A percentile compares a stretch with the other conserved stretches of the same genome.
These are phyloP conservation scores for Cucurbita maxima DNA, from an alignment of 306 rosid genomes.

Conservation along the genomic window DNA sequence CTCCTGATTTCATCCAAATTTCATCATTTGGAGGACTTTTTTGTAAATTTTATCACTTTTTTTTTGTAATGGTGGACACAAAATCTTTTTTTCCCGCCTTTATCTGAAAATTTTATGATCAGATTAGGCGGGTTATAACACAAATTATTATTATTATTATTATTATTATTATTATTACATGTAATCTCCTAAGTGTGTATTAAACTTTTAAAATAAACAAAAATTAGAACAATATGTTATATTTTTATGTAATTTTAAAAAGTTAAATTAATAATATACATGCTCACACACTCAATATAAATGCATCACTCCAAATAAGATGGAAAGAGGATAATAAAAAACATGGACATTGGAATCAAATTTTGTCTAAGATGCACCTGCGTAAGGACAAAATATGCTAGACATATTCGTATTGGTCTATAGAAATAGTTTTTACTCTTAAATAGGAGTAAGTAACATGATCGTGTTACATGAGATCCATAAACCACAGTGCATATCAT, in stretches of 20 bases:
- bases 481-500: too few relatives aligned
- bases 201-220: background rate
- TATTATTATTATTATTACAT: too few relatives aligned
- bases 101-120: background rate
- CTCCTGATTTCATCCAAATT: slow-evolving; percentile 13
- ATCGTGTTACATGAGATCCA: too few relatives aligned
- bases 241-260: too few relatives aligned
- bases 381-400: too few relatives aligned
- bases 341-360: background rate
- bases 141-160: background rate
- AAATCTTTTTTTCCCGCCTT: background rate
- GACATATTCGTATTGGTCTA: too few relatives aligned
- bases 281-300: background rate
- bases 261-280: too few relatives aligned
- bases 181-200: background rate
- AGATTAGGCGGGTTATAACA: background rate
- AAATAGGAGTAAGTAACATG: too few relatives aligned
- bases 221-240: too few relatives aligned
- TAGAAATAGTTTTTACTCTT: too few relatives aligned
- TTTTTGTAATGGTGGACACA: background rate
- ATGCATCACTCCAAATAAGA: background rate
- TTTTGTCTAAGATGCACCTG: too few relatives aligned
- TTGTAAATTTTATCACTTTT: background rate
- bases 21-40: background rate
- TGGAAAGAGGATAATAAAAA: background rate